phyloP scores from a whole-genome alignment of 768 basidiomycete species.

The Brasilioporus rufonigricans region DNA sequence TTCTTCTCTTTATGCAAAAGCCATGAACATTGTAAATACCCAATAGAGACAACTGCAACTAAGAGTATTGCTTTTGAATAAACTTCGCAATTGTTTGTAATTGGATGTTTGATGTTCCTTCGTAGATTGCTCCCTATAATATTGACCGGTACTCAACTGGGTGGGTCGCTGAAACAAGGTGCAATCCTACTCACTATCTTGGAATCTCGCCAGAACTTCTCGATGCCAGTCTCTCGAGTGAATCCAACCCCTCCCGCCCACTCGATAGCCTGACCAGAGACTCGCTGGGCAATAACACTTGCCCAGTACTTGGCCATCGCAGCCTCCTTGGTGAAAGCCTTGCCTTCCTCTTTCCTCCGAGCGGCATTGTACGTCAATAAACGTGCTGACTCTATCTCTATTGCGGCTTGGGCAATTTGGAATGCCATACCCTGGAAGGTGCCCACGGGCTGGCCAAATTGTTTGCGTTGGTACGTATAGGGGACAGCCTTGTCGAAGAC shows the following conservation, averaged over 20 bases:
- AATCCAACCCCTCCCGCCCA: conserved; percentile 95
- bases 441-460: conserved; percentile 93
- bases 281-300: conserved; percentile 84
- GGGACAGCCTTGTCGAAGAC: conserved; percentile 95
- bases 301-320: conserved; percentile 98
- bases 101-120: conserved; percentile 98
- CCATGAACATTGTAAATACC: conserved; percentile 7
- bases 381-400: conserved; percentile 87
- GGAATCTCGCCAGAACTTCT: conserved; percentile 96
- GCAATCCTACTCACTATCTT: conserved; percentile 70
- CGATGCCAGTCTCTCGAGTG: conserved; percentile 91
- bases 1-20: conserved; percentile 57
- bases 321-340: conserved; percentile 85
- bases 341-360: conserved; percentile 88
- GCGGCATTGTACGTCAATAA: conserved; percentile 97
- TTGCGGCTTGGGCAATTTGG: conserved; percentile 88
- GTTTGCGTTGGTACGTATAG: conserved; percentile 90
- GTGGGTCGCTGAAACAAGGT: background rate
- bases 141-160: conserved; percentile 3
- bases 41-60: conserved; percentile 1
- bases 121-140: conserved; percentile 80
- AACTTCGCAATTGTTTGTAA: conserved; percentile 93
- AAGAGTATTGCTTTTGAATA: conserved; percentile 83
- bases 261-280: conserved; percentile 88
- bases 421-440: conserved; percentile 96